A percentile compares a stretch with the other conserved stretches of the same genome.
Conservation (phyloP, 2,329 filamentous ascomycete species). For the Xylariaceae sp. region DNA sequence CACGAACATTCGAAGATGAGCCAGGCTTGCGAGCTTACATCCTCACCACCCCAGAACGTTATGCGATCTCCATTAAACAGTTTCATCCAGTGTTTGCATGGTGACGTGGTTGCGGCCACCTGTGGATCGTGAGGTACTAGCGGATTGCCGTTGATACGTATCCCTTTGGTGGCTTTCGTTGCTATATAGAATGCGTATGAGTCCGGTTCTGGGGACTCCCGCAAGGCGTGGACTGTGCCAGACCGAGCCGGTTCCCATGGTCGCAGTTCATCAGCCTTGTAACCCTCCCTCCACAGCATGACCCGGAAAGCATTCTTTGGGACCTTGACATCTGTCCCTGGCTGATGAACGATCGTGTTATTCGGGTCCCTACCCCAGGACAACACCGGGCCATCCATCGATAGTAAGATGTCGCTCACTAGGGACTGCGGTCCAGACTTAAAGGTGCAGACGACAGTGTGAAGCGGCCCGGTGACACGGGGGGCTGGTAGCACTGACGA, state of each 20-base stretch:
- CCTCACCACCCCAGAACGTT: slow-evolving; percentile 57
- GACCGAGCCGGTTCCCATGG: slow-evolving; percentile 50
- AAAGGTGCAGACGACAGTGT: slow-evolving; percentile 57
- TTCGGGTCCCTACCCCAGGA: slow-evolving; percentile 70
- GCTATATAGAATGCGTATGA: slow-evolving; percentile 68
- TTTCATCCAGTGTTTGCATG: slow-evolving; percentile 59
- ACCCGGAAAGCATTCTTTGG: slow-evolving; percentile 79
- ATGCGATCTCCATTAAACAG: slow-evolving; percentile 74
- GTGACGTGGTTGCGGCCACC: slow-evolving; percentile 46
- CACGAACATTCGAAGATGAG: slow-evolving; percentile 51
- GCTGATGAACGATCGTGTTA: slow-evolving; percentile 63
- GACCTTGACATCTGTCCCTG: slow-evolving; percentile 61
- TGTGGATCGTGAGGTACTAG: slow-evolving; percentile 53
- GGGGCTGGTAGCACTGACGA: slow-evolving; percentile 36
- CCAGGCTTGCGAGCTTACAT: slow-evolving; percentile 36
- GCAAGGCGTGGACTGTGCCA: slow-evolving; percentile 31
- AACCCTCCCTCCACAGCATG: slow-evolving; percentile 64
- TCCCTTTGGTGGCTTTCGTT: slow-evolving; percentile 71
- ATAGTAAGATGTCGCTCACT: slow-evolving; percentile 56
- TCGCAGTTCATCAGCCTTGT: slow-evolving; percentile 49
- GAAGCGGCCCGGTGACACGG: slow-evolving; percentile 29
- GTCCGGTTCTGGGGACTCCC: slow-evolving; percentile 35
- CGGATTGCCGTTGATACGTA: slow-evolving; percentile 68
- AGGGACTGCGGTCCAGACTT: slow-evolving; percentile 61
- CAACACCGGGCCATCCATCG: slow-evolving; percentile 60